Percentiles rank a stretch among this genome's conserved stretches.
These are phyloP conservation scores for Saccharomycopsis hybrid DNA, from an alignment of 1,139 yeast genomes.

Conservation along the genomic window DNA sequence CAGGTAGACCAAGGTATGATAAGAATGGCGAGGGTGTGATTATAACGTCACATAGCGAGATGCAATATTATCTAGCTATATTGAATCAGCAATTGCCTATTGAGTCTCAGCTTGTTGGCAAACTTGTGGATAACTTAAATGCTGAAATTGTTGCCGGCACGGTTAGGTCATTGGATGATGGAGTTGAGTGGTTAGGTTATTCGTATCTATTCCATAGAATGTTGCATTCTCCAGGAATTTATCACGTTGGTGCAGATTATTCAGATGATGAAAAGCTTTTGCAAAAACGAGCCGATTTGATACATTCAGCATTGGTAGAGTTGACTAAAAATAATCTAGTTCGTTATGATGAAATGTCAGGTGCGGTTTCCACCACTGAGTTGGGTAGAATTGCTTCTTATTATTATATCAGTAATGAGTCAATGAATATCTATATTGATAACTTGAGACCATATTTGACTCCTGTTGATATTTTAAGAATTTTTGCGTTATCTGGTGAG, in stretches of 20 bases:
- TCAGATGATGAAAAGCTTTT: constrained; percentile 42
- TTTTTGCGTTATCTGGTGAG: constrained; percentile 80
- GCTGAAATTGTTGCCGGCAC: constrained; percentile 83
- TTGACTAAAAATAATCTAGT: constrained; percentile 52
- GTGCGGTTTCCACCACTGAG: constrained; percentile 54
- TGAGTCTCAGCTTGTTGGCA: constrained; percentile 76
- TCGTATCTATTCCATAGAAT: constrained; percentile 80
- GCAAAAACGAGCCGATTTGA: constrained; percentile 55
- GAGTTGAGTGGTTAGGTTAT: constrained; percentile 69
- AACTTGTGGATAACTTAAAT: constrained; percentile 67
- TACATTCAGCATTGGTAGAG: constrained; percentile 66
- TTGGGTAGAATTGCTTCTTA: constrained; percentile 83
- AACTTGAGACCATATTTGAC: constrained; percentile 59
- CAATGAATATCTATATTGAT: constrained; percentile 52
- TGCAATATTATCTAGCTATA: constrained; percentile 83
- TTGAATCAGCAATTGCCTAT: constrained; percentile 88
- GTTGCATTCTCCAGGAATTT: constrained; percentile 65
- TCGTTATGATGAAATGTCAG: constrained; percentile 47
- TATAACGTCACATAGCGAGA: constrained; percentile 78
- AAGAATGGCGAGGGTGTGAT: constrained; percentile 90
- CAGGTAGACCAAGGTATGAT: constrained; percentile 95
- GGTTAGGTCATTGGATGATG: constrained; percentile 55
- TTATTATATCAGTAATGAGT: constrained; percentile 71
- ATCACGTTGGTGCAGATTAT: constrained; percentile 68
- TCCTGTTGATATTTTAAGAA: constrained; percentile 67